Base-by-base conservation (phyloP, 768 basidiomycete genomes). In the Gloeostereum incarnatum region DNA sequence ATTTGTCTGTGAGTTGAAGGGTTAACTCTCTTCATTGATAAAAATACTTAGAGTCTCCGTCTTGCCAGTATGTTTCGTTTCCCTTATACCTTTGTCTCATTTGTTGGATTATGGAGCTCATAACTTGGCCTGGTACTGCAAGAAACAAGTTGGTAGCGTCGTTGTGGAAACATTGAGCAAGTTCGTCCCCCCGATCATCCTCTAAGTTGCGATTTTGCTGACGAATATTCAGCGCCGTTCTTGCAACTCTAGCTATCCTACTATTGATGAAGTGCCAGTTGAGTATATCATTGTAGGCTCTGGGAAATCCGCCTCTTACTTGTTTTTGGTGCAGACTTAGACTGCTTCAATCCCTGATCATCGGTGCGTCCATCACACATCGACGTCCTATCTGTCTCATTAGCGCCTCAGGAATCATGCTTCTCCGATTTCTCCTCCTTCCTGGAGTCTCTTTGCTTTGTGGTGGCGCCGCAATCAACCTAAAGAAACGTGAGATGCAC, bases 61-160 rank as follows among this genome's bases (percentile, higher is more conserved):
- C 29, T 36, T 2, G n/a, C 10, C 34, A 73, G 68, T 72, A 7
- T 68, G 58, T 39, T 68, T 73, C 49, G 39, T 71, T 32, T 53
- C 70, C 6, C 66, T 75, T 30, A 62, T 76, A 13, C 67, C 73
- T 2, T 59, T 75, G 17, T 68, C 66, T 40, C 64, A 62, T 16
- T 51, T 73, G 6, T 65, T 74, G 35, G 71, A 75, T 39, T 74
- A 58, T 46, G 67, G 63, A 27, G 69, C 66, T 7, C 69, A 74
- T 51, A 68, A 74, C 38, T 56, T 73, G 42, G 60, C 68, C 0
- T 42, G 71, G 35, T 76, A 72, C 45, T 63, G 63, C 11, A 72
- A 74, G 20, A 61, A 58, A 43, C 61, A 63, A 39, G 44, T 75
- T 3, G 74, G 74, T 0, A 72, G 75, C 39, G 50, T 76, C 14